phyloP scores from a whole-genome alignment of 23 red algal species.

The Gracilaria gracilis region DNA sequence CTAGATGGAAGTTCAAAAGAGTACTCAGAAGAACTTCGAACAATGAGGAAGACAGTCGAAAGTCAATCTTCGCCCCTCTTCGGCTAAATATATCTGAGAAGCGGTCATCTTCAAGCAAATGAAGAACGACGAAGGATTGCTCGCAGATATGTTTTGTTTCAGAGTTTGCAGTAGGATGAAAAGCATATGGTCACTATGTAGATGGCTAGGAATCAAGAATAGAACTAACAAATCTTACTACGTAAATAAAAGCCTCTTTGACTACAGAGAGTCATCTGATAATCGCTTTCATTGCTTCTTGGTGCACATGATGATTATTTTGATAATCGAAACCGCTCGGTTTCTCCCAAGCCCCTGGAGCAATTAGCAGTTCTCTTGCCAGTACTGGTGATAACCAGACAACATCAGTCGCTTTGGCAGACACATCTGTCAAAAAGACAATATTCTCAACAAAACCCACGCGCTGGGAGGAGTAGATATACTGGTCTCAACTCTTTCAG shows the following conservation, averaged over 20 bases:
- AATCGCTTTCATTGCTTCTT: no score
- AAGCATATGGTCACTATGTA: neutral
- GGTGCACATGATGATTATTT: no score
- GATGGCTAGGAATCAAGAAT: constrained; percentile 3
- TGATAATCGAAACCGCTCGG: no score
- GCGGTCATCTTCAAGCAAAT: neutral
- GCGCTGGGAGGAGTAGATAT: no score
- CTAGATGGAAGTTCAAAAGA: constrained; percentile 13
- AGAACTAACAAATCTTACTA: constrained; percentile 29
- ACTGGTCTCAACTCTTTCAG: no score
- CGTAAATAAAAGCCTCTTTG: neutral
- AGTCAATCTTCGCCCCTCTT: constrained; percentile 18
- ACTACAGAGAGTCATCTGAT: neutral
- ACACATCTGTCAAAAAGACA: no score
- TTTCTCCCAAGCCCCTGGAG: no score
- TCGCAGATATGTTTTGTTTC: neutral
- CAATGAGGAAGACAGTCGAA: neutral
- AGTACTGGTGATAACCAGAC: no score
- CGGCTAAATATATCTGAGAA: neutral
- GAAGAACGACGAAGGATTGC: neutral
- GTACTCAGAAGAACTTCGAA: neutral
- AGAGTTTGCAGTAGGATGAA: neutral
- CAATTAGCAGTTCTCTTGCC: no score
- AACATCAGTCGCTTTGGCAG: no score
- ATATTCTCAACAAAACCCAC: no score